These are phyloP conservation scores for Flaveria sonorensis DNA, from an alignment of 129 eudicot species.

Conservation along the genomic window DNA sequence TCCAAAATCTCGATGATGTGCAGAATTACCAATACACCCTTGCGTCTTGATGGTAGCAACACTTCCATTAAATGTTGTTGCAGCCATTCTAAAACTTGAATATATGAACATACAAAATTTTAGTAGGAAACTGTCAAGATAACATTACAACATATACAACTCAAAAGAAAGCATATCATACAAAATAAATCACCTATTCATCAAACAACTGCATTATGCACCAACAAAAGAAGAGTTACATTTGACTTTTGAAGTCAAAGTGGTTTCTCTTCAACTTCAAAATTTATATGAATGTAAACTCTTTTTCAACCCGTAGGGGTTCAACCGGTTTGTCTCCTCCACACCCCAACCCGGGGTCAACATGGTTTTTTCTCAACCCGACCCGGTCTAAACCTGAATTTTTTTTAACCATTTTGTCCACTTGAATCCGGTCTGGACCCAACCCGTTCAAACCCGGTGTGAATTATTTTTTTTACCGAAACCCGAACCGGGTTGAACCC, in stretches of 20 bases:
- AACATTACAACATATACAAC: background rate
- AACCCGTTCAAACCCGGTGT: too few relatives aligned
- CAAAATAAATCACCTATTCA: constrained; percentile 15
- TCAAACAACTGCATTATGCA: background rate
- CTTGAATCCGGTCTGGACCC: too few relatives aligned
- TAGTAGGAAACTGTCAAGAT: background rate
- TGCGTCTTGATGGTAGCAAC: constrained; percentile 50
- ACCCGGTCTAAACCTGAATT: too few relatives aligned
- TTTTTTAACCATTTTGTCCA: too few relatives aligned
- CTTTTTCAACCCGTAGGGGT: background rate
- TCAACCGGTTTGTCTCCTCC: too few relatives aligned
- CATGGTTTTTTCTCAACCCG: too few relatives aligned
- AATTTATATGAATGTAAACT: background rate
- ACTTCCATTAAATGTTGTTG: constrained; percentile 64
- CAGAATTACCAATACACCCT: constrained; percentile 44
- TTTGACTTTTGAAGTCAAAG: constrained; percentile 25
- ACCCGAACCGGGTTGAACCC: too few relatives aligned
- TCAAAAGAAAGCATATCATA: background rate
- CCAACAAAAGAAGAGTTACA: background rate
- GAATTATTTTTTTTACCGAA: too few relatives aligned
- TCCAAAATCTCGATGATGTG: constrained; percentile 43
- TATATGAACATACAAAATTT: background rate
- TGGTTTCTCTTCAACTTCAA: constrained; percentile 19
- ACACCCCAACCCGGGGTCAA: too few relatives aligned
- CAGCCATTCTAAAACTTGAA: constrained; percentile 64